Evolutionary conservation across 1,139 yeast species (phyloP).

Genomic region (Geotrichum citri-aurantii): DNA sequence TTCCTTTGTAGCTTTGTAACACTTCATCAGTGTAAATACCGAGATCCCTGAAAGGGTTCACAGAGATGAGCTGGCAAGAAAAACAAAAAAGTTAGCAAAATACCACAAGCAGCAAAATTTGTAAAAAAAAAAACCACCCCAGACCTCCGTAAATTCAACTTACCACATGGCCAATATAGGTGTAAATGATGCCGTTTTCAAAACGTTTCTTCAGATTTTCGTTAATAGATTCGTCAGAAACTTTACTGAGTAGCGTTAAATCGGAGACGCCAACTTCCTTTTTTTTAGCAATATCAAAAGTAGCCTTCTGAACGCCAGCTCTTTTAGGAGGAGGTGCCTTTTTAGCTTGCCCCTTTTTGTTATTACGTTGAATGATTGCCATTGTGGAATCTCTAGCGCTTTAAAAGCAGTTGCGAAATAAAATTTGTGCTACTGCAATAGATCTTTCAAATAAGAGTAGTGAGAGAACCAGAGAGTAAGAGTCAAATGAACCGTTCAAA

Average conservation of each 20-base stretch:
- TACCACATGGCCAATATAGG: constrained; percentile 39
- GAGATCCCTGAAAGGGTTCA: constrained; percentile 92
- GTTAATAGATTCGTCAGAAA: constrained; percentile 88
- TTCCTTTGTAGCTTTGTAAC: constrained; percentile 74
- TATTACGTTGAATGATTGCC: constrained; percentile 77
- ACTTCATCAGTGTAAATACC: constrained; percentile 86
- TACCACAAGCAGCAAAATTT: neutral
- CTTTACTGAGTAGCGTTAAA: constrained; percentile 78
- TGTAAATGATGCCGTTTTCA: constrained; percentile 79
- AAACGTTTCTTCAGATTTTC: constrained; percentile 87
- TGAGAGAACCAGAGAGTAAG: neutral
- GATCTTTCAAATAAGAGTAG: neutral
- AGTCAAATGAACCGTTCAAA: neutral
- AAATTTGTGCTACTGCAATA: neutral
- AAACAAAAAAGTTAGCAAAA: neutral
- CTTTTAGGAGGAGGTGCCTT: constrained; percentile 48
- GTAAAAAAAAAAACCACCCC: neutral
- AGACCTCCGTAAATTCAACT: neutral
- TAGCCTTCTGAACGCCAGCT: constrained; percentile 74
- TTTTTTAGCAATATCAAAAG: constrained; percentile 81
- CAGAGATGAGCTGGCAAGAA: constrained; percentile 60
- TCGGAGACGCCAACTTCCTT: constrained; percentile 98
- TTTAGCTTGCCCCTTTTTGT: constrained; percentile 52
- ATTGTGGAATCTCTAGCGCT: constrained; percentile 32
- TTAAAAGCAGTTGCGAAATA: neutral